These are phyloP conservation scores for Sporisorium iseilematis-ciliati DNA, from an alignment of 1,284 basidiomycete genomes.

Conservation along the genomic window DNA sequence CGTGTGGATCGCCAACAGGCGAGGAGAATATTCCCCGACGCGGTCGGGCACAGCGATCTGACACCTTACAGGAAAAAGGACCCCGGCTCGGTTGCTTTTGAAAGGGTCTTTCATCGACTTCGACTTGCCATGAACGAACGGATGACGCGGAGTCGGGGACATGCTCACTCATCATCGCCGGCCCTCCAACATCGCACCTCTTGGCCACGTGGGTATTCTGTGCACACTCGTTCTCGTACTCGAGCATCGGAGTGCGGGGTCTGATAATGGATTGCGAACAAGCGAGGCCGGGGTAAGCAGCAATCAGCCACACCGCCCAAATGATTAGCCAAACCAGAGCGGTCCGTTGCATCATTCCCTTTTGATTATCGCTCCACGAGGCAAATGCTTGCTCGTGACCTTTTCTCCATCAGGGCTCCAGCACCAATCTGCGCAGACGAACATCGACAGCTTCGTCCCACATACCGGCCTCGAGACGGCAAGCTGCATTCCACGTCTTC, in stretches of 20 bases:
- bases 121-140: too few species aligned
- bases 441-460: conserved; percentile 83
- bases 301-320: background rate
- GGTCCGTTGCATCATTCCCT: conserved; percentile 1
- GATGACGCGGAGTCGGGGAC: too few species aligned
- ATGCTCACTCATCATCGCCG: conserved; percentile 11
- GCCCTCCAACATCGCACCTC: background rate
- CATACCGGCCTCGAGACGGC: conserved; percentile 84
- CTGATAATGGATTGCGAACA: background rate
- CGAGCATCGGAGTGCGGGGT: conserved; percentile 9
- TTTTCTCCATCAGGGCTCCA: conserved; percentile 25
- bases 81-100: too few species aligned
- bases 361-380: background rate
- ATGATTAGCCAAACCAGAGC: background rate
- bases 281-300: background rate
- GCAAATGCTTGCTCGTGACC: background rate
- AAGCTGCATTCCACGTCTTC: conserved; percentile 80
- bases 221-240: background rate
- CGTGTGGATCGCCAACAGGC: background rate
- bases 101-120: too few species aligned
- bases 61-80: background rate
- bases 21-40: background rate
- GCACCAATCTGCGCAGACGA: conserved; percentile 21
- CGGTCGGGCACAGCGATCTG: background rate
- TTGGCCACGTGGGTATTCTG: conserved; percentile 11